phyloP scores from a whole-genome alignment of 1,284 basidiomycete species.

The Nidula niveotomentosa region DNA sequence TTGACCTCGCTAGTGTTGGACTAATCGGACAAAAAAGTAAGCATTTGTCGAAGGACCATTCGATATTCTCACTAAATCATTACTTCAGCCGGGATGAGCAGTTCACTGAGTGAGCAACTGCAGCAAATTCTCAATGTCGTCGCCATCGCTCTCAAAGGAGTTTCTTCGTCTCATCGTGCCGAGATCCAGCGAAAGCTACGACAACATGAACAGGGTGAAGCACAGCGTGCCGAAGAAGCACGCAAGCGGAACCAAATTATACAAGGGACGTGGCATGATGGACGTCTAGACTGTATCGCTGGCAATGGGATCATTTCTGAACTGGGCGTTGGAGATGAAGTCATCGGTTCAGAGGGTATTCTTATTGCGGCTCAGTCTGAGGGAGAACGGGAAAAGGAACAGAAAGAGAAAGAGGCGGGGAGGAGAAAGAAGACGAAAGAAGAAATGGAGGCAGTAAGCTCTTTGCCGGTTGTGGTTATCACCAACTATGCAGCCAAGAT shows the following conservation, averaged over 20 bases:
- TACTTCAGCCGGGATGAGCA: slow-evolving; percentile 76
- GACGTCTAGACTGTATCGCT: slow-evolving; percentile 75
- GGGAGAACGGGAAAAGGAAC: slow-evolving; percentile 17
- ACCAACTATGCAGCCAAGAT: slow-evolving; percentile 74
- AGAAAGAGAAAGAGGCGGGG: slow-evolving; percentile 21
- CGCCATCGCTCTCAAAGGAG: slow-evolving; percentile 67
- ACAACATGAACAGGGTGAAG: slow-evolving; percentile 27
- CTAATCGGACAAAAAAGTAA: slow-evolving; percentile 92
- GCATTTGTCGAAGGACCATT: slow-evolving; percentile 1
- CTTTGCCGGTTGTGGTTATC: slow-evolving; percentile 85
- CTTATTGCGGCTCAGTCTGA: slow-evolving; percentile 10
- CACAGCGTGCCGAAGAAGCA: slow-evolving; percentile 31
- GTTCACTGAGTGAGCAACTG: slow-evolving; percentile 83
- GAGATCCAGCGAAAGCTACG: slow-evolving; percentile 38
- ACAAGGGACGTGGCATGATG: slow-evolving; percentile 77
- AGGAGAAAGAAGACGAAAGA: slow-evolving; percentile 26
- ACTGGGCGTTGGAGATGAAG: slow-evolving; percentile 77
- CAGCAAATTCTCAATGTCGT: slow-evolving; percentile 86
- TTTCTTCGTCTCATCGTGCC: slow-evolving; percentile 53
- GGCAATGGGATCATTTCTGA: slow-evolving; percentile 86
- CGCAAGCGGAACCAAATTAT: slow-evolving; percentile 43
- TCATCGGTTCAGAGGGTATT: slow-evolving; percentile 39
- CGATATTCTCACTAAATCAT: slow-evolving; percentile 4
- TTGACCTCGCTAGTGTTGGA: slow-evolving; percentile 93
- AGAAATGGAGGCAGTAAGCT: slow-evolving; percentile 51